A percentile compares a stretch with the other conserved stretches of the same genome.
Conservation (phyloP, 768 basidiomycete genomes). For the Mrakia gelida region DNA sequence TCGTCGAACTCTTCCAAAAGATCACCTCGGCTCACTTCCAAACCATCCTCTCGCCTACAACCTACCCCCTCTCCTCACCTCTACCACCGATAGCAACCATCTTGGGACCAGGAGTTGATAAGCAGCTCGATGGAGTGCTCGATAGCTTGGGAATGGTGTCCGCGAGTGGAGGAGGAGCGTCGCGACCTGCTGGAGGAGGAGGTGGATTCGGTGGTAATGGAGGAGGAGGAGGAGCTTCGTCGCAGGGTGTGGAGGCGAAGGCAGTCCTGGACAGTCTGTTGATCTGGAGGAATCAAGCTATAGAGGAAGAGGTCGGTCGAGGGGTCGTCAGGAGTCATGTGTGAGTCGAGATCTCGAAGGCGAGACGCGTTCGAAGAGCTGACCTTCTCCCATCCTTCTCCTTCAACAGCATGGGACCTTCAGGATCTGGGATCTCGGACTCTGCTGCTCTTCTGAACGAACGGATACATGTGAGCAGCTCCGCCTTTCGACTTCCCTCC, state of each 20-base stretch:
- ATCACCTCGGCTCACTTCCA: conserved; percentile 36
- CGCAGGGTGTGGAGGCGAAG: conserved; percentile 20
- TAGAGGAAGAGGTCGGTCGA: conserved; percentile 61
- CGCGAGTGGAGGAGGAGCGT: conserved; percentile 77
- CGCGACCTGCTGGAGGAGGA: conserved; percentile 79
- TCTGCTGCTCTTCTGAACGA: conserved; percentile 40
- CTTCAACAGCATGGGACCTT: neutral
- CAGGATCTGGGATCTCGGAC: conserved; percentile 30
- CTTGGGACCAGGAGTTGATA: conserved; percentile 69
- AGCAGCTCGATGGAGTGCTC: conserved; percentile 78
- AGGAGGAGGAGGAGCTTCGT: too few relatives aligned
- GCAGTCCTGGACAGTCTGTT: conserved; percentile 18
- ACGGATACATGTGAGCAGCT: conserved; percentile 37
- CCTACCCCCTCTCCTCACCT: conserved; percentile 49
- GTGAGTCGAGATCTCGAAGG: conserved; percentile 27
- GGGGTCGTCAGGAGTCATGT: conserved; percentile 41
- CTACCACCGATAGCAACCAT: conserved; percentile 54
- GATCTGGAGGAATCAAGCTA: conserved; percentile 50
- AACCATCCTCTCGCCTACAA: conserved; percentile 54
- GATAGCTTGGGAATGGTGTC: conserved; percentile 56
- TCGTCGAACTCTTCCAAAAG: conserved; percentile 31
- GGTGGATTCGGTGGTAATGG: conserved; percentile 44
- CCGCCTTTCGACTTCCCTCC: conserved; percentile 42
- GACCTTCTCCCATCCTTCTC: neutral
- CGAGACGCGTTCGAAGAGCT: neutral